Base-by-base conservation (phyloP, 805 yeast genomes). In the Saccharomycopsis schoenii region DNA sequence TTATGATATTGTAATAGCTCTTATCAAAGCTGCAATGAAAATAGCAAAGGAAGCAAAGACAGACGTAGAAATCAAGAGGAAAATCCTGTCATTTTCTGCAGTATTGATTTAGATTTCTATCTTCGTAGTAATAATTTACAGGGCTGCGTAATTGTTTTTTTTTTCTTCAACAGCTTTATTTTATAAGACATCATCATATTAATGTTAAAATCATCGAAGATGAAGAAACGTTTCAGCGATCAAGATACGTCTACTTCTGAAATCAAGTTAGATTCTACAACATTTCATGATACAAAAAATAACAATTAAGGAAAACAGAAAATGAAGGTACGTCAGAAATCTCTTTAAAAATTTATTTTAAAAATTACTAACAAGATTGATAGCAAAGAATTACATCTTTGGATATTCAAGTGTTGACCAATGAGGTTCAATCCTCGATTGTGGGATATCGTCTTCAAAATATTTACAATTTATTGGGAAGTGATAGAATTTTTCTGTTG, bases 311-410 rank as follows among this genome's bases (percentile, higher is more conserved):
- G 25, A 11, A 37, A 29, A 4, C 39, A 1, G 19, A 41, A 24
- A 14, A 56, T 56, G 58, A 56, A 56, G 41, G 58, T 56, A 40
- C 1, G 58, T 42, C 36, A n/a, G 36, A 17, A 37, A 21, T 25
- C 6, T 6, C 1, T 12, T 19, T 36, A 51, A 29, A 14, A 14
- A 4, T 2, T 11, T 24, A 19, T 34, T 17, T 5, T 4, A 17
- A 24, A 14, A 4, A 21, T 39, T 56, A 56, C 47, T 56, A 47
- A 47, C 52, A 54, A 4, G 17, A 69, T 66, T 17, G 5, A 29
- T 19, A 92, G 85, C 97, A 93, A 79, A 80, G 97, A 74, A 82
- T 91, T 60, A 85, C 92, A 5, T 85, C 96, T 1, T 75, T 93
- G 61, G 98, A 93, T 72, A 78, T 93, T 55, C 86, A 84, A 70